phyloP scores from a whole-genome alignment of 2,329 filamentous ascomycete species.

The Talaromyces sp. region DNA sequence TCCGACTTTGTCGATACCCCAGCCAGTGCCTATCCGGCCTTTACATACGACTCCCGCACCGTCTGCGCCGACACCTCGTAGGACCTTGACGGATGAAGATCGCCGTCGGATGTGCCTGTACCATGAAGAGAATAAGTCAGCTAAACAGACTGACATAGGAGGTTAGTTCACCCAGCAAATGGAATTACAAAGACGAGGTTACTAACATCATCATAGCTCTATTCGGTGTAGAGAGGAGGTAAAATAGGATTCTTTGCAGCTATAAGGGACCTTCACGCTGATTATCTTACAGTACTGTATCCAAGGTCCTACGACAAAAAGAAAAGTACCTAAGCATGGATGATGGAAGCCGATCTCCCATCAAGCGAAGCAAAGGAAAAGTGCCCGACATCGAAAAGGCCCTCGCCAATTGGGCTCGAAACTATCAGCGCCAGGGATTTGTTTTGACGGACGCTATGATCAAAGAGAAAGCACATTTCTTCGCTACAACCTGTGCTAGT shows the following conservation, averaged over 20 bases:
- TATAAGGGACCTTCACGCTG: conserved; percentile 15
- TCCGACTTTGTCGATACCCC: conserved; percentile 48
- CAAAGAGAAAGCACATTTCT: conserved; percentile 76
- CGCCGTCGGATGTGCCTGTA: conserved; percentile 91
- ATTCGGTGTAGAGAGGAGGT: conserved; percentile 98
- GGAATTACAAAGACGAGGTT: conserved; percentile 17
- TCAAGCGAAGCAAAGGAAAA: conserved; percentile 80
- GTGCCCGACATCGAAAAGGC: conserved; percentile 89
- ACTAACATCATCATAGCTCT: conserved; percentile 53
- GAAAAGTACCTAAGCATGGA: conserved; percentile 87
- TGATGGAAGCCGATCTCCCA: conserved; percentile 72
- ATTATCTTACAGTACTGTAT: conserved; percentile 74
- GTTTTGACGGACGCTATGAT: conserved; percentile 76
- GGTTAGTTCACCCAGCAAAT: conserved; percentile 43
- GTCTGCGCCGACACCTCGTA: conserved; percentile 63
- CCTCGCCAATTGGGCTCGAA: conserved; percentile 79
- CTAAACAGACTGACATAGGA: conserved; percentile 96
- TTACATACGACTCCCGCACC: conserved; percentile 33
- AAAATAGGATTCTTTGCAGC: conserved; percentile 26
- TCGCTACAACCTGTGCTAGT: conserved; percentile 68
- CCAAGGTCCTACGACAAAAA: conserved; percentile 90
- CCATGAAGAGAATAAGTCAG: conserved; percentile 81
- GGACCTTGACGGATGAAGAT: conserved; percentile 87
- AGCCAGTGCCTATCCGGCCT: conserved; percentile 43
- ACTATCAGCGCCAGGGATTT: conserved; percentile 71